These are phyloP conservation scores for Phellinidium pouzarii DNA, from an alignment of 1,284 basidiomycete species.

Conservation along the genomic window DNA sequence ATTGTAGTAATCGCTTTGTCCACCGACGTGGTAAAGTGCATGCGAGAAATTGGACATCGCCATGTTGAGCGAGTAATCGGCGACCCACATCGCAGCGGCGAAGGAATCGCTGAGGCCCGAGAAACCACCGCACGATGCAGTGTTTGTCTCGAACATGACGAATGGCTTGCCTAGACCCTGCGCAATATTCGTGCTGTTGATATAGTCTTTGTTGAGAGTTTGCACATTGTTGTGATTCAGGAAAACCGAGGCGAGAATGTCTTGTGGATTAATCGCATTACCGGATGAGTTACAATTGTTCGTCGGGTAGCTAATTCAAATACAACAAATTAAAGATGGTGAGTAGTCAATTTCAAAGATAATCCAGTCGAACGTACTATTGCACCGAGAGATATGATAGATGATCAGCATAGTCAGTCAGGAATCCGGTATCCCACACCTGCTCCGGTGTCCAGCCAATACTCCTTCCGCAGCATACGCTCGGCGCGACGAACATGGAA, in stretches of 20 bases:
- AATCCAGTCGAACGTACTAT: constrained; percentile 17
- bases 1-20: constrained; percentile 62
- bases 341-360: neutral
- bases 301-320: constrained; percentile 10
- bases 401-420: constrained; percentile 18
- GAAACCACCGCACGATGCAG: constrained; percentile 78
- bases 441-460: constrained; percentile 20
- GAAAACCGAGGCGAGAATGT: constrained; percentile 1
- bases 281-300: constrained; percentile 16
- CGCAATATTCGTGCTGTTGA: constrained; percentile 17
- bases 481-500: constrained; percentile 18
- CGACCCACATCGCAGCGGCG: constrained; percentile 64
- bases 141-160: constrained; percentile 76
- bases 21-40: constrained; percentile 58
- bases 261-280: constrained; percentile 2
- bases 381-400: constrained; percentile 21
- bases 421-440: constrained; percentile 20
- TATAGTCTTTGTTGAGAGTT: constrained; percentile 7
- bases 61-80: constrained; percentile 61
- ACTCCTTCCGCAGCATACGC: constrained; percentile 19
- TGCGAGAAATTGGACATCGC: constrained; percentile 53
- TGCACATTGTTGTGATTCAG: constrained; percentile 17
- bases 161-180: constrained; percentile 33
- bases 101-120: constrained; percentile 68
- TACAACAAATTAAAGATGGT: neutral